These are phyloP conservation scores for Aspergillus vadensis DNA, from an alignment of 2,329 filamentous ascomycete genomes.

Conservation along the genomic window DNA sequence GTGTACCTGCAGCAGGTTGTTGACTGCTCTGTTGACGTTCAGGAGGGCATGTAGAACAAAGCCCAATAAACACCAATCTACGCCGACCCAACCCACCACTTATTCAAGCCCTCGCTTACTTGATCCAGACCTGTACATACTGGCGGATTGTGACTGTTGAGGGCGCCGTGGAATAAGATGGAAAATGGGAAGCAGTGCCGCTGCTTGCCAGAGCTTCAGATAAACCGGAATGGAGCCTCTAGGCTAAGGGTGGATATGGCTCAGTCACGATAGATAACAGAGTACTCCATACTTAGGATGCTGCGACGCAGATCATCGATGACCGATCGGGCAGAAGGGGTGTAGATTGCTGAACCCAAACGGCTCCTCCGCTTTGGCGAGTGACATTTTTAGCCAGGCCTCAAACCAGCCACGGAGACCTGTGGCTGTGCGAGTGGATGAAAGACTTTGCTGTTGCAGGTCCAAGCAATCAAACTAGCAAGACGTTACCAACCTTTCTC, in stretches of 20 bases:
- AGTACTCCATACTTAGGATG: not conserved
- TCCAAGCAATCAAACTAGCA: not conserved
- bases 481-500: not conserved
- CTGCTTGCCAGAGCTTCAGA: not conserved
- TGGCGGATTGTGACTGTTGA: not conserved
- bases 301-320: not conserved
- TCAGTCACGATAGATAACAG: not conserved
- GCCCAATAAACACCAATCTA: not conserved
- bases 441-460: not conserved
- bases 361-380: not conserved
- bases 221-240: not conserved
- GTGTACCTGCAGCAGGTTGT: not conserved
- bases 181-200: not conserved
- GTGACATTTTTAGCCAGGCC: not conserved
- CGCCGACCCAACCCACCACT: not conserved
- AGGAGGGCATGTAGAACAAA: not conserved
- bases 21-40: not conserved
- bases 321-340: not conserved
- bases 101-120: not conserved
- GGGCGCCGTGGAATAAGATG: not conserved
- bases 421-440: not conserved
- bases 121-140: not conserved
- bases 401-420: not conserved
- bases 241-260: not conserved
- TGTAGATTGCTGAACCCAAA: not conserved